phyloP scores from a whole-genome alignment of 108 stramenopile species.

The Pseudonitzschia multiseries region DNA sequence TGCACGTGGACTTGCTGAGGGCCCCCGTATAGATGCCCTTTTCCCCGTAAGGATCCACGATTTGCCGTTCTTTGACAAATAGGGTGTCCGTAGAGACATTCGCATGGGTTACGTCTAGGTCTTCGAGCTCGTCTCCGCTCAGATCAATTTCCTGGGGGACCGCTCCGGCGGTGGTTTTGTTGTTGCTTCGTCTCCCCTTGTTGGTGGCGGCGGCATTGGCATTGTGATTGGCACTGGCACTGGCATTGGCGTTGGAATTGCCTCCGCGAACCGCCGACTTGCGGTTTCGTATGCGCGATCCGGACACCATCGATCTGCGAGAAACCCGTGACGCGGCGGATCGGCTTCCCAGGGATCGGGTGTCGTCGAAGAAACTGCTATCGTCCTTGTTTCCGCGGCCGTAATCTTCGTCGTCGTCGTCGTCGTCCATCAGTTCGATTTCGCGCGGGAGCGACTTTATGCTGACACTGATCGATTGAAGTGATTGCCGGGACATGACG shows the following conservation, averaged over 20 bases:
- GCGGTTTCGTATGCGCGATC: conserved; percentile 22
- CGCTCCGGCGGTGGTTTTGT: background rate
- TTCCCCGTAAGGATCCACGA: conserved; percentile 58
- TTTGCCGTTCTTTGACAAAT: conserved; percentile 38
- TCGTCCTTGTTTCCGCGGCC: conserved; percentile 30
- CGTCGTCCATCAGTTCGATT: conserved; percentile 55
- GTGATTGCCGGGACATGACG: conserved; percentile 37
- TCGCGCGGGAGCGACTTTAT: conserved; percentile 57
- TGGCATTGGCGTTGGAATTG: background rate
- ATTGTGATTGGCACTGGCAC: background rate
- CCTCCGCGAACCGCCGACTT: conserved; percentile 21
- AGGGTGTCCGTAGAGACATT: conserved; percentile 41
- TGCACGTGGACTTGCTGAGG: conserved; percentile 45
- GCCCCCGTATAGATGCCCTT: conserved; percentile 53
- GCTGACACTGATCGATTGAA: conserved; percentile 34
- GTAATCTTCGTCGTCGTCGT: conserved; percentile 51
- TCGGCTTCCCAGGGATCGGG: conserved; percentile 32
- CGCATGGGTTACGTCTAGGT: conserved; percentile 31
- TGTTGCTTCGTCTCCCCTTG: background rate
- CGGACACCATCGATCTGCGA: conserved; percentile 35
- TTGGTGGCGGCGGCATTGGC: background rate
- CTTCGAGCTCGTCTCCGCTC: conserved; percentile 42
- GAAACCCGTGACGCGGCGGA: conserved; percentile 35
- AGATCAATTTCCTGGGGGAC: conserved; percentile 42
- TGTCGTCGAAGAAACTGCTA: conserved; percentile 37